Conservation (phyloP, 2,329 filamentous ascomycete species). For the Aspergillus vadensis region DNA sequence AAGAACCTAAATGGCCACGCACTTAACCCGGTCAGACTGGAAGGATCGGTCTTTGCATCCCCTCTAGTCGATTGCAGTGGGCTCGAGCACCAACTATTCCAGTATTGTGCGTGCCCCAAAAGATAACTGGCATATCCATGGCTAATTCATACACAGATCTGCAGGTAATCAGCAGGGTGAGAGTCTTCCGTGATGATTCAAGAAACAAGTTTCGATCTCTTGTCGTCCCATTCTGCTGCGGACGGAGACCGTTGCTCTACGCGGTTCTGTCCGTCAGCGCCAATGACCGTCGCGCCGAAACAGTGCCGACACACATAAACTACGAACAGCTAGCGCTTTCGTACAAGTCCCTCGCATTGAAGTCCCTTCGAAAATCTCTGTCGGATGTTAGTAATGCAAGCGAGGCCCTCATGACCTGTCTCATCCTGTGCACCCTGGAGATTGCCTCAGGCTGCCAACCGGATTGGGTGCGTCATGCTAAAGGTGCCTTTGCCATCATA, state of each 20-base stretch:
- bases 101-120: neutral
- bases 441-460: constrained; percentile 4
- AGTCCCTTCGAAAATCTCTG: neutral
- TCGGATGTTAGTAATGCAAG: neutral
- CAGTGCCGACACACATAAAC: neutral
- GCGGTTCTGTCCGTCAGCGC: constrained; percentile 6
- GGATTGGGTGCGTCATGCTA: constrained; percentile 3
- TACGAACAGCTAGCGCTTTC: constrained; percentile 4
- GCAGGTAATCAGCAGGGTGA: constrained; percentile 1
- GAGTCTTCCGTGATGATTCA: constrained; percentile 1
- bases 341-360: neutral
- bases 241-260: constrained; percentile 3
- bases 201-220: constrained; percentile 5
- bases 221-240: constrained; percentile 1
- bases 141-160: neutral
- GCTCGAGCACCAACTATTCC: neutral
- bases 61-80: neutral
- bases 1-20: neutral
- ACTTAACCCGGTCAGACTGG: neutral
- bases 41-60: neutral
- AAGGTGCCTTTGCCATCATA: constrained; percentile 6
- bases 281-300: constrained; percentile 5
- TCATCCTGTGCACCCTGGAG: neutral
- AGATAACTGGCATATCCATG: neutral
- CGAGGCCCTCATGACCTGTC: constrained; percentile 5